Evolutionary conservation across 2,329 filamentous ascomycete species (phyloP).

Genomic region (Davidsoniella australis): DNA sequence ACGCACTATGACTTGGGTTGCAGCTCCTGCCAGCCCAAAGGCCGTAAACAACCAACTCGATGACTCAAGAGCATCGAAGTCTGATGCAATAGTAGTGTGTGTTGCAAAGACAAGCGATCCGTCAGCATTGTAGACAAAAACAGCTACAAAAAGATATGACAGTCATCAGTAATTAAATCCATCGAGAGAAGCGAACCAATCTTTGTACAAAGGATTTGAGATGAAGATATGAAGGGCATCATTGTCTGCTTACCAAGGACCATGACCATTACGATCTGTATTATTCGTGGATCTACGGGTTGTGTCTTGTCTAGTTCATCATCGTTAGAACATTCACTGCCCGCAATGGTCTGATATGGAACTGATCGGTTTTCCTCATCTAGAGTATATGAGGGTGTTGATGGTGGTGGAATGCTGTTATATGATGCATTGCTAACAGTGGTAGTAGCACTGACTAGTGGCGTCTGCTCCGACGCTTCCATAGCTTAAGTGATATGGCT

Average conservation of each 20-base stretch:
- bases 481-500: too few species aligned
- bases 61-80: conserved; percentile 38
- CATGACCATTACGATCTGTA: conserved; percentile 11
- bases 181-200: background rate
- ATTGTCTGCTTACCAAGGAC: conserved; percentile 13
- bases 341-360: too few species aligned
- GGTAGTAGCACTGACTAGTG: too few species aligned
- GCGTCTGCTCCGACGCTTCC: too few species aligned
- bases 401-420: too few species aligned
- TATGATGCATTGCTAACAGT: too few species aligned
- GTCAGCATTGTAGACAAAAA: conserved; percentile 51
- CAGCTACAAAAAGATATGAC: background rate
- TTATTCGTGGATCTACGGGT: background rate
- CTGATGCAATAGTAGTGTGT: conserved; percentile 42
- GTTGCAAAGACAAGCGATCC: conserved; percentile 48
- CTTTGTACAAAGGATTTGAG: background rate
- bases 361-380: too few species aligned
- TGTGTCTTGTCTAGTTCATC: background rate
- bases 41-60: conserved; percentile 27
- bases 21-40: conserved; percentile 19
- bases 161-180: background rate
- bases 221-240: background rate
- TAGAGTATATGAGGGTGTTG: too few species aligned
- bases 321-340: too few species aligned
- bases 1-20: conserved; percentile 17